These are phyloP conservation scores for Triticum aestivum DNA, from an alignment of 176 grass and related monocot species.

Conservation along the genomic window DNA sequence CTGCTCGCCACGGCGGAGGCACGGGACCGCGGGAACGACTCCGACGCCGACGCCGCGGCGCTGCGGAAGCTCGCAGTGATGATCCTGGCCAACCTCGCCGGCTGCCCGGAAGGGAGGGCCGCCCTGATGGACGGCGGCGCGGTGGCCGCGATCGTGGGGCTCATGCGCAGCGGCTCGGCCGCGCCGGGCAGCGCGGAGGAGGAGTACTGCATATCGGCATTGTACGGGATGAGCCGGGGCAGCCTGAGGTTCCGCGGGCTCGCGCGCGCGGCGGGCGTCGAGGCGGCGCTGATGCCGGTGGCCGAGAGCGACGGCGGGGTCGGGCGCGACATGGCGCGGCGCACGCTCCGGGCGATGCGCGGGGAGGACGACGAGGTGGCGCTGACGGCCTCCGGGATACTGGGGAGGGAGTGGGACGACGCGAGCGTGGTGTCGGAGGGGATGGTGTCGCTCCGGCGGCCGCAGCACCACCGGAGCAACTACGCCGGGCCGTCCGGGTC, in stretches of 20 bases:
- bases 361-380: conserved; percentile 54
- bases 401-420: conserved; percentile 38
- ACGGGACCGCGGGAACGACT: conserved; percentile 13
- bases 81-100: conserved; percentile 68
- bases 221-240: conserved; percentile 72
- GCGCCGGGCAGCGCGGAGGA: conserved; percentile 45
- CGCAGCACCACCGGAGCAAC: conserved; percentile 35
- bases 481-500: conserved; percentile 43
- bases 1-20: conserved; percentile 46
- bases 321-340: conserved; percentile 64
- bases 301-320: conserved; percentile 32
- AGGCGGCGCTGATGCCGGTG: conserved; percentile 56
- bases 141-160: conserved; percentile 43
- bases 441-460: conserved; percentile 49
- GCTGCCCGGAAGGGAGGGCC: conserved; percentile 56
- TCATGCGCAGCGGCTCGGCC: conserved; percentile 38
- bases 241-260: conserved; percentile 80
- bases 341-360: conserved; percentile 59
- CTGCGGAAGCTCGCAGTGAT: conserved; percentile 65
- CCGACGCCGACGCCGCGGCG: conserved; percentile 41
- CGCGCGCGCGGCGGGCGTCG: conserved; percentile 57
- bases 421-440: conserved; percentile 58
- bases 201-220: conserved; percentile 63
- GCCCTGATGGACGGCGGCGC: conserved; percentile 76
- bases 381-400: neutral